Evolutionary conservation across 495 filamentous ascomycete genomes (phyloP).

Genomic region (Extremus antarcticus): DNA sequence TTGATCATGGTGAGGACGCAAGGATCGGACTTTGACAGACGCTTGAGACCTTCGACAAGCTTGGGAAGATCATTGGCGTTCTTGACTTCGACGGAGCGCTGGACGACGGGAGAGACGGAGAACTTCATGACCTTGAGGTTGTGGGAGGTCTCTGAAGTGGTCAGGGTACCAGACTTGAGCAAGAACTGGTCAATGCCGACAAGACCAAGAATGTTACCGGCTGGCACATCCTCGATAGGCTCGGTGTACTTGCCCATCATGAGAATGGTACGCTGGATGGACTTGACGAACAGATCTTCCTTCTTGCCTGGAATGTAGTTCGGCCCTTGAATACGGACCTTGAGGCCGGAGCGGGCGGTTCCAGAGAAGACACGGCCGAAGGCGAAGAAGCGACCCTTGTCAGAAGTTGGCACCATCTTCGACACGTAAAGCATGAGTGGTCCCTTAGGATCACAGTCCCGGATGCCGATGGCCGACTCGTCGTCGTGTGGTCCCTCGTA

Average conservation of each 20-base stretch:
- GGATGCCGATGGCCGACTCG: conserved; percentile 84
- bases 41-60: conserved; percentile 99
- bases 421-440: conserved; percentile 99
- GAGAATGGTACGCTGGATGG: conserved; percentile 97
- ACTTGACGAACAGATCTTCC: conserved; percentile 99
- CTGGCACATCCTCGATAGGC: conserved; percentile 97
- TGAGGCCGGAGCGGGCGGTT: conserved; percentile 92
- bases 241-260: conserved; percentile 99
- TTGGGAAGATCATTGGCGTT: conserved; percentile 99
- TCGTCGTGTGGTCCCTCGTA: conserved; percentile 97
- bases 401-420: conserved; percentile 99
- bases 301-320: conserved; percentile 98
- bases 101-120: conserved; percentile 98
- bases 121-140: conserved; percentile 99
- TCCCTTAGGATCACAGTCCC: conserved; percentile 93
- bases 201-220: conserved; percentile 97
- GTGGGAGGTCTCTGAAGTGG: conserved; percentile 94
- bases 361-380: conserved; percentile 99
- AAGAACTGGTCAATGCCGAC: conserved; percentile 99
- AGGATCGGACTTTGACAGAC: conserved; percentile 99
- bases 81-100: conserved; percentile 98
- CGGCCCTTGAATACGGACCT: conserved; percentile 99
- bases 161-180: conserved; percentile 99
- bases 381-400: conserved; percentile 99
- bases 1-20: conserved; percentile 85